Evolutionary conservation across 352 stramenopile species (phyloP), one percentile per base, ranked within the genome.

Genomic region (Globisporangium nunn): DNA sequence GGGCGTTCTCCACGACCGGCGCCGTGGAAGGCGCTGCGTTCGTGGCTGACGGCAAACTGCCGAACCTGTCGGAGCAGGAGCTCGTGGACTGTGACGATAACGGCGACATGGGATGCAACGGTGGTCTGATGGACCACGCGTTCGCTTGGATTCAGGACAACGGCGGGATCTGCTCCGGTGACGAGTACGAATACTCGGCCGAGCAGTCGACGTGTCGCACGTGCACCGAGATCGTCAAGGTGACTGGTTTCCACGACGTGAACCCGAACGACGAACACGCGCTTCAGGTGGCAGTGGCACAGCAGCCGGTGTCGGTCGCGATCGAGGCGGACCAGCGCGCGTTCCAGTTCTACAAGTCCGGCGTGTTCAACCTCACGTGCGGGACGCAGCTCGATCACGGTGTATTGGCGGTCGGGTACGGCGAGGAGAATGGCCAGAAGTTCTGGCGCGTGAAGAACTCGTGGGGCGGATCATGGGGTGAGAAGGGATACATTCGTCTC

Each of bases 391-490:
- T 99, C 50, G 96, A 99, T 71, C 96, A 99, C 64, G 97, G 95
- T 43, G 95, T 99, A n/a, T 75, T 98, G 56, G 87, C 88, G 8
- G 95, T 99, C 10, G 96, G 96, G 8, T 99, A 98, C 67, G 96
- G 95, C 51, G 85, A 92, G 49, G 78, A 95, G 33, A 76, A 81
- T 37, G 86, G 81, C 15, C 70, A 73, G 7, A 85, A 90, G 48
- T 98, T 80, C 64, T 98, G 91, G 90, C 98, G 97, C 63, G 87
- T 99, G 8, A 98, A 98, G 73, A 99, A 99, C 74, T 98, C 96
- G 37, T 99, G 96, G 96, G 96, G 96, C 30, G 66, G 68, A 4
- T 74, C 63, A 17, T 99, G 94, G 94, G 96, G 96, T 56, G 81
- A 96, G 53, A 67, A 91, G 14, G 96, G 96, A 35, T 98, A 97